Base-by-base conservation (phyloP, 768 basidiomycete genomes). In the Boletales sp. region DNA sequence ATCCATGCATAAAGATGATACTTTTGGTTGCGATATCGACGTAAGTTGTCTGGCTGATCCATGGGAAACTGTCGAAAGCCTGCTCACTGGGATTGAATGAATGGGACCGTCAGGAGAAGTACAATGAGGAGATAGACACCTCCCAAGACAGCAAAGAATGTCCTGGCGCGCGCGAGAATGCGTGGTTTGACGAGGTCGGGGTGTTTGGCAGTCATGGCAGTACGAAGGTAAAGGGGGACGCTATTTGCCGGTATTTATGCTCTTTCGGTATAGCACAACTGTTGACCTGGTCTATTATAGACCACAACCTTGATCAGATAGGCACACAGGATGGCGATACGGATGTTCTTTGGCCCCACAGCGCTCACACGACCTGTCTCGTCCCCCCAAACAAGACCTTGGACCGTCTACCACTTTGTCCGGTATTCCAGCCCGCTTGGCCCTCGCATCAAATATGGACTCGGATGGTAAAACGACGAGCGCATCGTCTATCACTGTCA, bases 71-170 rank as follows among this genome's bases (percentile, higher is more conserved):
- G 50, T 50, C 34, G 42, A 48, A 28, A 28, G 39, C 46, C 38
- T 44, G 58, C 87, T 68, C 57, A 86, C 87, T 87, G 80, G 35
- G 77, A 74, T 68, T 91, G 89, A 50, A 89, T 71, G 53, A 72
- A 79, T 14, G 89, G 88, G 8, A 83, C 70, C 5, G 74, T 71
- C 47, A 89, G 69, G 15, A 85, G 68, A 0, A 73, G 62, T 8
- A 93, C 68, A 3, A 80, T 50, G 17, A 65, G 56, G 28, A 74
- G 68, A 65, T 90, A 92, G 40, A 82, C 30, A 15, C 67, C 73
- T 28, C 81, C 81, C 18, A 77, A 67, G 47, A 73, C 68, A 36
- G 72, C 54, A 37, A 75, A 62, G 44, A 67, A 56, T 21, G 55
- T 59, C 53, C 71, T 66, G 21, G 70, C 60, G 15, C 61, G 62